These are phyloP conservation scores for Alternaria incomplexa DNA, from an alignment of 2,329 filamentous ascomycete species.

Conservation along the genomic window DNA sequence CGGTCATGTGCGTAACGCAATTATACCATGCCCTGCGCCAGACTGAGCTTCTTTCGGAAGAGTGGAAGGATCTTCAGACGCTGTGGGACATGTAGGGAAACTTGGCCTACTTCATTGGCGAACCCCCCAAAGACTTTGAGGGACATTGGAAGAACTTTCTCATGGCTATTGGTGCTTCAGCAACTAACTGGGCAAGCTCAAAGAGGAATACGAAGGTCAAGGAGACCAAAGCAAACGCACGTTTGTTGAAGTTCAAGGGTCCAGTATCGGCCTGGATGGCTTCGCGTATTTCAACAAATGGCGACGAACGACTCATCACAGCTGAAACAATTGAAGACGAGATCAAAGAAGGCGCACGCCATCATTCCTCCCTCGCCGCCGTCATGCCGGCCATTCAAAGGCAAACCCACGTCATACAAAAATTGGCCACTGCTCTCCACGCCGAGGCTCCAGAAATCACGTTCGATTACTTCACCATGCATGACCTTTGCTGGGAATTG, in stretches of 20 bases:
- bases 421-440: not conserved
- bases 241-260: not conserved
- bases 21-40: not conserved
- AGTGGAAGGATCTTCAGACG: not conserved
- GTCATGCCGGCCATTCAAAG: not conserved
- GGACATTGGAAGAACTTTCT: not conserved
- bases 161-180: not conserved
- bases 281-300: not conserved
- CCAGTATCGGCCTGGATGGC: not conserved
- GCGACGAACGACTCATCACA: not conserved
- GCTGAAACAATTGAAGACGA: not conserved
- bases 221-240: not conserved
- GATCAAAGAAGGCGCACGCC: not conserved
- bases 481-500: not conserved
- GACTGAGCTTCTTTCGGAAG: not conserved
- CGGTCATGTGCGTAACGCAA: not conserved
- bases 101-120: not conserved
- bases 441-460: not conserved
- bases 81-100: not conserved
- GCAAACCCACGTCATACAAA: not conserved
- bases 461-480: not conserved
- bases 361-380: not conserved
- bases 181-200: not conserved
- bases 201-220: not conserved
- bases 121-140: not conserved